Percentiles rank a stretch among this genome's conserved stretches.
These are phyloP conservation scores for Thalassiosira profunda DNA, from an alignment of 108 stramenopile genomes.

Conservation along the genomic window DNA sequence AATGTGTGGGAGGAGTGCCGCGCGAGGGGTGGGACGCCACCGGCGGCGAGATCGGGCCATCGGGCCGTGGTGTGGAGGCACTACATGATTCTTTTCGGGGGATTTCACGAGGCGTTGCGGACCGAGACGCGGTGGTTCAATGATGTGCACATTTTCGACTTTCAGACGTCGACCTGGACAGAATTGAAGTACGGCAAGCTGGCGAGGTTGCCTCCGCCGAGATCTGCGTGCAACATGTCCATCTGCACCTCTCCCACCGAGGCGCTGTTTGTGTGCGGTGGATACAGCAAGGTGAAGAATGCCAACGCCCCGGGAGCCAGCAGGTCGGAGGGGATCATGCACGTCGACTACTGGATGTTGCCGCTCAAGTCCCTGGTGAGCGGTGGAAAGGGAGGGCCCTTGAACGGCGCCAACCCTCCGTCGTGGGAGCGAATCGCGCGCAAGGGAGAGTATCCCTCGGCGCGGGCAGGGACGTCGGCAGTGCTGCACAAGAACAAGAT, in stretches of 20 bases:
- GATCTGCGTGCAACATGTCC: slow-evolving; percentile 83
- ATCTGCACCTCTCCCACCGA: slow-evolving; percentile 49
- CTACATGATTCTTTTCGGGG: slow-evolving; percentile 96
- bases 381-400: slow-evolving; percentile 22
- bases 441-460: slow-evolving; percentile 68
- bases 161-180: slow-evolving; percentile 83
- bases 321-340: slow-evolving; percentile 79
- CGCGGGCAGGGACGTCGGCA: slow-evolving; percentile 75
- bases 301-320: slow-evolving; percentile 19
- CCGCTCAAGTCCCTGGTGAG: slow-evolving; percentile 74
- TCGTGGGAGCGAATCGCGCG: slow-evolving; percentile 85
- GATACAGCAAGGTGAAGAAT: slow-evolving; percentile 85
- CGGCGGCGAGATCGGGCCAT: slow-evolving; percentile 91
- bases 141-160: slow-evolving; percentile 82
- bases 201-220: slow-evolving; percentile 75
- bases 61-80: slow-evolving; percentile 91
- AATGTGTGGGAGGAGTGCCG: slow-evolving; percentile 87
- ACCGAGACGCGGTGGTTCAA: slow-evolving; percentile 83
- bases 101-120: slow-evolving; percentile 92
- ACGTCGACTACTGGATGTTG: slow-evolving; percentile 85
- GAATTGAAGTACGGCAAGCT: slow-evolving; percentile 79
- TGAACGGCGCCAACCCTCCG: slow-evolving; percentile 45
- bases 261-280: slow-evolving; percentile 78
- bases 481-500: slow-evolving; percentile 61
- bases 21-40: slow-evolving; percentile 65